Evolutionary conservation across 495 filamentous ascomycete species (phyloP).

Genomic region (Penicillium arizonense): DNA sequence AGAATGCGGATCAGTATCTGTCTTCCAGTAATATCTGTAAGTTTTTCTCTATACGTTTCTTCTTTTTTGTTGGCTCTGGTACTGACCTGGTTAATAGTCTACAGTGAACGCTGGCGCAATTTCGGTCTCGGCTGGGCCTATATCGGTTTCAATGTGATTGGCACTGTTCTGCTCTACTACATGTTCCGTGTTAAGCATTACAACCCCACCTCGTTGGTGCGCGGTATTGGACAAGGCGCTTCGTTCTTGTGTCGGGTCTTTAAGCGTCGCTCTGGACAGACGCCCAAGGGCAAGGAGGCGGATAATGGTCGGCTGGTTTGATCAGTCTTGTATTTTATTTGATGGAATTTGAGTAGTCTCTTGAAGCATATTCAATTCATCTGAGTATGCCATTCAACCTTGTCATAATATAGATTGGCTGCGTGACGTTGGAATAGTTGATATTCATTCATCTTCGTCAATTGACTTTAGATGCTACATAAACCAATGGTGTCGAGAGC

Average conservation of each 20-base stretch:
- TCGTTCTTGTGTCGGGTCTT: constrained; percentile 38
- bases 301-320: constrained; percentile 37
- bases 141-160: constrained; percentile 49
- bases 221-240: constrained; percentile 25
- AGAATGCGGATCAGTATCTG: constrained; percentile 48
- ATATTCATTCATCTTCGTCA: no score
- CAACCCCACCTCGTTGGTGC: constrained; percentile 37
- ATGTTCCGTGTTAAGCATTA: constrained; percentile 51
- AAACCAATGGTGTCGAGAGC: no score
- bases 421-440: no score
- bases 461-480: no score
- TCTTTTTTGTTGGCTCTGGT: not conserved
- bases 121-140: constrained; percentile 55
- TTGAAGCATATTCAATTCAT: no score
- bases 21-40: constrained; percentile 45
- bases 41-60: constrained; percentile 6
- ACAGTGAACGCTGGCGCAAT: constrained; percentile 51
- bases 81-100: constrained; percentile 20
- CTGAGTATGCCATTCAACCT: no score
- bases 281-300: constrained; percentile 62
- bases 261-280: constrained; percentile 47
- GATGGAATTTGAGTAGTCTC: not conserved
- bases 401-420: no score
- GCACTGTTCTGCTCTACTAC: constrained; percentile 52
- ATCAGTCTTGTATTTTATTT: not conserved